Evolutionary conservation across 805 yeast genomes (phyloP).

Genomic region (Grigorovia jiainica): DNA sequence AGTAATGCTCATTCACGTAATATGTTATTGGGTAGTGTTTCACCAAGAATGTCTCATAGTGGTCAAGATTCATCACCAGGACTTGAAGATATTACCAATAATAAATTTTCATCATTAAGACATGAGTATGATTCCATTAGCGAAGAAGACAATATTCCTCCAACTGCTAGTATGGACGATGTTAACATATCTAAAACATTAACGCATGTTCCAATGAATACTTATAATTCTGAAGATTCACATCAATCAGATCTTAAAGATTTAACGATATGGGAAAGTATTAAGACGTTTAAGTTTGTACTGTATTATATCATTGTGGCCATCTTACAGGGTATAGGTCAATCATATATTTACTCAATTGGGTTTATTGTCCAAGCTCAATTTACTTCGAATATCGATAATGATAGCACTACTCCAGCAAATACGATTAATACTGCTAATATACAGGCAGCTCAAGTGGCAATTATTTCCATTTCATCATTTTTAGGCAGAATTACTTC

Average conservation of each 20-base stretch:
- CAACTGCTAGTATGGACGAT: slow-evolving; percentile 14
- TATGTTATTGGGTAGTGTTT: neutral
- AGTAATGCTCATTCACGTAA: neutral
- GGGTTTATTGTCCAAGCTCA: slow-evolving; percentile 59
- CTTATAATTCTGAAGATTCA: neutral
- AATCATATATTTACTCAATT: slow-evolving; percentile 61
- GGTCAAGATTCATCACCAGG: neutral
- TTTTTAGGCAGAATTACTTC: slow-evolving; percentile 55
- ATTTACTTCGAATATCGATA: slow-evolving; percentile 19
- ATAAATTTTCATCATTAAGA: neutral
- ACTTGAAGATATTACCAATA: neutral
- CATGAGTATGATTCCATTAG: neutral
- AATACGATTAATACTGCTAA: slow-evolving; percentile 21
- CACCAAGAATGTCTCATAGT: neutral
- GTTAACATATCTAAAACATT: neutral
- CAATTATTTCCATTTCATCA: slow-evolving; percentile 53
- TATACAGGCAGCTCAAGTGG: slow-evolving; percentile 62
- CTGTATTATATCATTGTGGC: slow-evolving; percentile 49
- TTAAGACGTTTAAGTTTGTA: slow-evolving; percentile 31
- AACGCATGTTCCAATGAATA: too few relatives aligned
- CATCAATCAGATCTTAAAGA: neutral
- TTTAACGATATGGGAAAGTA: slow-evolving; percentile 1
- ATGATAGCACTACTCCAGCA: slow-evolving; percentile 3
- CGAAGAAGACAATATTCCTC: neutral
- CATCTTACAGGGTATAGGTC: slow-evolving; percentile 54